Evolutionary conservation across 768 basidiomycete species (phyloP).

Genomic region (Lactarius deliciosus): DNA sequence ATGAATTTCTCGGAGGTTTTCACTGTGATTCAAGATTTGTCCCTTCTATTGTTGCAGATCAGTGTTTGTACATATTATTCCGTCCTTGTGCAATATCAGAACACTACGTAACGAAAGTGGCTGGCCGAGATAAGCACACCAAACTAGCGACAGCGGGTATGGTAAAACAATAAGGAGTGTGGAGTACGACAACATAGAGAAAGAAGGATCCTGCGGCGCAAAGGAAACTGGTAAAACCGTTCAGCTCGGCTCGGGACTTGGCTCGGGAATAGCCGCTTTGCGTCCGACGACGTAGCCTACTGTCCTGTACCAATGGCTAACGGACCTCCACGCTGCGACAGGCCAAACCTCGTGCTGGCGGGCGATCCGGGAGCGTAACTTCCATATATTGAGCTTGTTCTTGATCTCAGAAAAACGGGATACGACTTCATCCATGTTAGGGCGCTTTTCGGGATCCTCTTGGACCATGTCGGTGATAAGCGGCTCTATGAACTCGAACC

Average conservation of each 20-base stretch:
- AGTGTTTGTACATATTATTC: not conserved
- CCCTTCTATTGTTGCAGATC: not conserved
- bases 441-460: slow-evolving; percentile 37
- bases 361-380: slow-evolving; percentile 11
- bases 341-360: slow-evolving; percentile 14
- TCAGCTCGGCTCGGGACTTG: slow-evolving; percentile 10
- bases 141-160: not conserved
- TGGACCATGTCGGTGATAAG: slow-evolving; percentile 39
- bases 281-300: slow-evolving; percentile 1
- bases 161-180: not conserved
- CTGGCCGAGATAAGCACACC: not conserved
- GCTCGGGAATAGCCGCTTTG: slow-evolving; percentile 6
- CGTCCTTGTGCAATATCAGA: not conserved
- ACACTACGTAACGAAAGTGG: not conserved
- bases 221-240: not conserved
- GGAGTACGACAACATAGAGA: not conserved
- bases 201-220: too few relatives aligned
- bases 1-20: not conserved
- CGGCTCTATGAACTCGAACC: slow-evolving; percentile 12
- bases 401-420: slow-evolving; percentile 6
- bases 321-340: not conserved
- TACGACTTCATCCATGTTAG: slow-evolving; percentile 37
- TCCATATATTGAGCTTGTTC: not conserved
- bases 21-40: not conserved
- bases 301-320: slow-evolving; percentile 9